Percentiles rank a stretch among this genome's conserved stretches.
Conservation (phyloP, 2,329 filamentous ascomycete genomes). For the Drechslerella coelobrocha region DNA sequence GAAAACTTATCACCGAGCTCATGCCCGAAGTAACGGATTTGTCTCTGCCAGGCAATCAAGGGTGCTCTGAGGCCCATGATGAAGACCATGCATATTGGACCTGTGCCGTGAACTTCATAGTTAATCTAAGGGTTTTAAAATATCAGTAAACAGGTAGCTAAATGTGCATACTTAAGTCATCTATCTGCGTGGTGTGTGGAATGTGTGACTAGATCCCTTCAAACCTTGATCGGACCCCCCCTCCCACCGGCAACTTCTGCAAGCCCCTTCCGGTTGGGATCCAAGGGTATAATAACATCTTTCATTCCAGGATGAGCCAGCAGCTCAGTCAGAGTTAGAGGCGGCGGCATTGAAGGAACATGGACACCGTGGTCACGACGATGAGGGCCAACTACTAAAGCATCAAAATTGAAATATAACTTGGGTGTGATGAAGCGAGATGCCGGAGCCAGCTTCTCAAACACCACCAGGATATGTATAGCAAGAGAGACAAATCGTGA, state of each 20-base stretch:
- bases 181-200: not conserved
- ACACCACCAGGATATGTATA: too few species aligned
- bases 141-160: not conserved
- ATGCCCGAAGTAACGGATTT: slow-evolving; percentile 83
- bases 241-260: slow-evolving; percentile 36
- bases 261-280: slow-evolving; percentile 14
- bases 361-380: too few species aligned
- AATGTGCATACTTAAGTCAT: too few species aligned
- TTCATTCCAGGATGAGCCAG: slow-evolving; percentile 46
- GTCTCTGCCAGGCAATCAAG: slow-evolving; percentile 59
- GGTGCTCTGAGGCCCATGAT: slow-evolving; percentile 79
- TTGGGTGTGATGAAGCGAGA: too few species aligned
- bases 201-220: not conserved
- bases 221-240: slow-evolving; percentile 45
- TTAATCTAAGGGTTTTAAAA: slow-evolving; percentile 25
- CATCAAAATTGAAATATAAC: too few species aligned
- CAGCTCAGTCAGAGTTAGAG: slow-evolving; percentile 32
- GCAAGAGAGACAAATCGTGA: too few species aligned
- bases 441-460: too few species aligned
- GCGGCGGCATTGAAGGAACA: slow-evolving; percentile 15
- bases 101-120: slow-evolving; percentile 47
- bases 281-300: slow-evolving; percentile 40
- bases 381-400: too few species aligned
- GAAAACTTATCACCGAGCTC: slow-evolving; percentile 71
- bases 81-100: slow-evolving; percentile 58